Percentiles rank a stretch among this genome's conserved stretches.
Evolutionary conservation across 306 rosid species (phyloP).

Genomic region (Glycine latifolia): DNA sequence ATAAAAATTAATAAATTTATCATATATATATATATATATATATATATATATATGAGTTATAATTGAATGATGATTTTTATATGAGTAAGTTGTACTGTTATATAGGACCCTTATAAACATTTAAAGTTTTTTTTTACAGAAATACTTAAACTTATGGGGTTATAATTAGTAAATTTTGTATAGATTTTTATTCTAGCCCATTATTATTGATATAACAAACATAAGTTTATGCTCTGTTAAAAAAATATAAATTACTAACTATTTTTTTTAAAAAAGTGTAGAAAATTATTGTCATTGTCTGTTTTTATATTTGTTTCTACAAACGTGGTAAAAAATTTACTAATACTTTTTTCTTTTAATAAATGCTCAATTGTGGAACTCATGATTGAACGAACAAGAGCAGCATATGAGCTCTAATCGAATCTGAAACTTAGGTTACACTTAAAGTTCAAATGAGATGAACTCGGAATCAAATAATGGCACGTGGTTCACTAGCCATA

Average conservation of each 20-base stretch:
- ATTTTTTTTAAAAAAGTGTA: too few relatives aligned
- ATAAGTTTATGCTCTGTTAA: neutral
- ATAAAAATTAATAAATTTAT: too few relatives aligned
- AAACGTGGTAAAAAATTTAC: neutral
- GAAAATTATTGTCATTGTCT: neutral
- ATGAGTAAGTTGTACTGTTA: too few relatives aligned
- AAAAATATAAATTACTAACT: too few relatives aligned
- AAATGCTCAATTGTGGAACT: neutral
- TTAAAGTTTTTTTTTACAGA: too few relatives aligned
- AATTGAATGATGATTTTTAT: too few relatives aligned
- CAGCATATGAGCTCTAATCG: neutral
- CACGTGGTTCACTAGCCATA: constrained; percentile 5
- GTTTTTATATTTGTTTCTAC: neutral
- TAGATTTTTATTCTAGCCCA: neutral
- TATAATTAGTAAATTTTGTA: too few relatives aligned
- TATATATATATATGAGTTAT: too few relatives aligned
- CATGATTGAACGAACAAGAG: neutral
- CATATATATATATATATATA: too few relatives aligned
- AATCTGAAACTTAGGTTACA: constrained; percentile 35
- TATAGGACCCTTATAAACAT: too few relatives aligned
- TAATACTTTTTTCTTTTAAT: neutral
- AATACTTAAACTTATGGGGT: too few relatives aligned
- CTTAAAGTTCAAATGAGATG: constrained; percentile 34
- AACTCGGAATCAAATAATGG: constrained; percentile 27
- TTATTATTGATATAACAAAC: neutral